phyloP scores from a whole-genome alignment of 495 filamentous ascomycete species.

The Aspergillus taichungensis region DNA sequence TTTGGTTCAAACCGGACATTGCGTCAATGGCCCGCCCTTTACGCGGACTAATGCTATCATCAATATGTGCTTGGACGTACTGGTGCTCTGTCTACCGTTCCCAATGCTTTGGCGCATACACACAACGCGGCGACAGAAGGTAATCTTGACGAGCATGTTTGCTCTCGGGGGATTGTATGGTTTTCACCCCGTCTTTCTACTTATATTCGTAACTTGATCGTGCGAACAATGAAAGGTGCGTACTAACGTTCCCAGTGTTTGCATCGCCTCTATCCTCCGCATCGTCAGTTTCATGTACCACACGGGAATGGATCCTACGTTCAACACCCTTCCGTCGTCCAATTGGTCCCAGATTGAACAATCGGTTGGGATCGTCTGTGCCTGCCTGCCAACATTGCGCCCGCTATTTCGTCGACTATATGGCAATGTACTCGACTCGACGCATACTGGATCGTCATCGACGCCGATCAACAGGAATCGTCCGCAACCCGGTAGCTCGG shows the following conservation, averaged over 20 bases:
- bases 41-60: slow-evolving; percentile 36
- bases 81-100: slow-evolving; percentile 36
- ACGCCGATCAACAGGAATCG: slow-evolving; percentile 11
- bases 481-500: slow-evolving; percentile 28
- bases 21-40: slow-evolving; percentile 34
- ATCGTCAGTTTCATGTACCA: slow-evolving; percentile 6
- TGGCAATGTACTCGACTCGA: not conserved
- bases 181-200: not conserved
- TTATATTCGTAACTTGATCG: too few species aligned
- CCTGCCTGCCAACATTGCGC: slow-evolving; percentile 37
- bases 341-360: slow-evolving; percentile 45
- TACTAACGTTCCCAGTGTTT: slow-evolving; percentile 16
- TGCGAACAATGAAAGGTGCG: too few species aligned
- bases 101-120: slow-evolving; percentile 30
- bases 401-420: slow-evolving; percentile 15
- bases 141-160: slow-evolving; percentile 26
- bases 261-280: slow-evolving; percentile 16
- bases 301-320: slow-evolving; percentile 8
- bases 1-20: slow-evolving; percentile 14
- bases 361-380: slow-evolving; percentile 41
- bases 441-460: too few species aligned
- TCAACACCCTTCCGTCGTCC: slow-evolving; percentile 19
- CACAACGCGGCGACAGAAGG: slow-evolving; percentile 20
- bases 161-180: slow-evolving; percentile 26
- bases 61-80: slow-evolving; percentile 38